A percentile compares a stretch with the other conserved stretches of the same genome.
Evolutionary conservation across 2,329 filamentous ascomycete genomes (phyloP).

Genomic region (Nemania sp.): DNA sequence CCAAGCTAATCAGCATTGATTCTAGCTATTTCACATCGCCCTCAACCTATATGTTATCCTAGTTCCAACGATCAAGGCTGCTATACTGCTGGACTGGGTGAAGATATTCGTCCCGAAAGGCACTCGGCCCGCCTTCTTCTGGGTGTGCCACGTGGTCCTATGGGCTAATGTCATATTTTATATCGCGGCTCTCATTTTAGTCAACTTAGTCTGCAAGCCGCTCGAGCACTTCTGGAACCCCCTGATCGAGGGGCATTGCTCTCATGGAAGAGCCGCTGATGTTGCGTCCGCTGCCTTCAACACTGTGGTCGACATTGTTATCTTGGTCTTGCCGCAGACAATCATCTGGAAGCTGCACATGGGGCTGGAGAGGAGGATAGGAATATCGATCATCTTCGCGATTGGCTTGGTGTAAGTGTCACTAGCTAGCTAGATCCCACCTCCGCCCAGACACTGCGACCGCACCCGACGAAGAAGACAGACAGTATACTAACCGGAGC

Average conservation of each 20-base stretch:
- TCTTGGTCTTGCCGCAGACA: conserved; percentile 19
- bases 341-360: conserved; percentile 25
- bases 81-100: neutral
- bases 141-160: neutral
- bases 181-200: neutral
- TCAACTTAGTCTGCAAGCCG: neutral
- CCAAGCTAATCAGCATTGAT: too few species aligned
- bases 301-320: conserved; percentile 12
- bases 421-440: too few species aligned
- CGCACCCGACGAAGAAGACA: too few species aligned
- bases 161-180: neutral
- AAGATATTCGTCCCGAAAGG: neutral
- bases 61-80: neutral
- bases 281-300: neutral
- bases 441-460: too few species aligned
- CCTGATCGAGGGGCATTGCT: neutral
- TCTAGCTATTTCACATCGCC: neutral
- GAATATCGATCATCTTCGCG: conserved; percentile 16
- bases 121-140: neutral
- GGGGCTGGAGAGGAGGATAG: conserved; percentile 11
- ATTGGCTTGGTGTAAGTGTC: conserved; percentile 15
- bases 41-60: neutral
- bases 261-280: neutral
- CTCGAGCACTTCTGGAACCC: neutral
- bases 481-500: too few species aligned